These are phyloP conservation scores for Porphyra umbilicalis DNA, from an alignment of 31 red algal genomes.

Conservation along the genomic window DNA sequence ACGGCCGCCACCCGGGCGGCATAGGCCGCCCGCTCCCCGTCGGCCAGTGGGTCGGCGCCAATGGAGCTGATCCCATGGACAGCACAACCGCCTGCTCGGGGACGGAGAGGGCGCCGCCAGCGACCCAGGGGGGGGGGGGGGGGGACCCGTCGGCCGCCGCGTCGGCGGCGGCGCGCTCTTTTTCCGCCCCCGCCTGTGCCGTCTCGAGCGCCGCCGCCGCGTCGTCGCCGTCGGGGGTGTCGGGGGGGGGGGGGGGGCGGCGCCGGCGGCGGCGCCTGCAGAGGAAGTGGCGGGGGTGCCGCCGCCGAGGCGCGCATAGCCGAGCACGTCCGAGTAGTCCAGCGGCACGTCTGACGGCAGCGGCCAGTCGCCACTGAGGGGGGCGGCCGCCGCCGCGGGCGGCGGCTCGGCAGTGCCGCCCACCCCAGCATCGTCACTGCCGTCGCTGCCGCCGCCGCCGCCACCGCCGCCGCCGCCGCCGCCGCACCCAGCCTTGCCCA, in stretches of 20 bases:
- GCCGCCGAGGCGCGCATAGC: slow-evolving; percentile 54
- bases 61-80: background rate
- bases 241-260: no score
- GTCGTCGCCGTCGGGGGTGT: background rate
- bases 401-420: background rate
- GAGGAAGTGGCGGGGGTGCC: background rate
- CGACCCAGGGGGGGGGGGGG: background rate
- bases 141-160: background rate
- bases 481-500: background rate
- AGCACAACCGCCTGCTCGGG: slow-evolving; percentile 56
- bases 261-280: no score
- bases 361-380: no score
- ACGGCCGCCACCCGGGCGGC: slow-evolving; percentile 22
- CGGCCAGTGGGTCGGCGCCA: slow-evolving; percentile 36
- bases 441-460: background rate
- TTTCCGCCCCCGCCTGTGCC: background rate
- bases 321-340: slow-evolving; percentile 62
- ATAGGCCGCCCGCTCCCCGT: slow-evolving; percentile 43
- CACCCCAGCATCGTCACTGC: background rate
- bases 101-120: slow-evolving; percentile 5
- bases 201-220: background rate
- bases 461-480: background rate
- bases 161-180: background rate
- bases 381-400: no score
- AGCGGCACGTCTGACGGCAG: slow-evolving; percentile 60